A percentile compares a stretch with the other conserved stretches of the same genome.
Conservation (phyloP, 1,139 yeast species). For the Meyerozyma sp. region DNA sequence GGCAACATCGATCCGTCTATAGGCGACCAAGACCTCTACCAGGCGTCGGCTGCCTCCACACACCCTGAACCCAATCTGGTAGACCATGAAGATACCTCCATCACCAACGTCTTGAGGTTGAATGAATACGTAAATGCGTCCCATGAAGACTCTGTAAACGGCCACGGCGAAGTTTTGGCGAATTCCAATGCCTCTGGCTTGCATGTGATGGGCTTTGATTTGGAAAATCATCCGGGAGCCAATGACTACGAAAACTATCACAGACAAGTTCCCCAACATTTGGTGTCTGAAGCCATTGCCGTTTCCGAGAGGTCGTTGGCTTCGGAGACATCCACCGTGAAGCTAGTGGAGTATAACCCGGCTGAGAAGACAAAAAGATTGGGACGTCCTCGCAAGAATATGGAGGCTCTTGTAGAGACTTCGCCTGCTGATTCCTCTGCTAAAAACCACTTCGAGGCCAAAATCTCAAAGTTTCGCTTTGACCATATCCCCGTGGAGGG, state of each 20-base stretch:
- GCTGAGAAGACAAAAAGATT: slow-evolving; percentile 4
- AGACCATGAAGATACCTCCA: slow-evolving; percentile 1
- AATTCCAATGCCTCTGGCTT: neutral
- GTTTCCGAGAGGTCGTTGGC: neutral
- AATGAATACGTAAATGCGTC: slow-evolving; percentile 7
- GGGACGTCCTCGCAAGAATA: slow-evolving; percentile 4
- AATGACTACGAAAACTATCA: neutral
- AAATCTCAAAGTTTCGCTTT: slow-evolving; percentile 31
- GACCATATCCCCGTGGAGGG: slow-evolving; percentile 37
- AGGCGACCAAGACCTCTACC: slow-evolving; percentile 6
- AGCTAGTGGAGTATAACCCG: slow-evolving; percentile 3
- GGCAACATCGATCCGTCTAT: slow-evolving; percentile 7
- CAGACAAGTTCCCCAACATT: neutral
- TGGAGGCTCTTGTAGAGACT: slow-evolving; percentile 1
- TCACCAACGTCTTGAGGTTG: slow-evolving; percentile 12
- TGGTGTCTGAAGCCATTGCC: neutral
- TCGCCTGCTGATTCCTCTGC: neutral
- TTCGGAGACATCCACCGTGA: neutral
- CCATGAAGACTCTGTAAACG: neutral
- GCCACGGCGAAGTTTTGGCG: neutral
- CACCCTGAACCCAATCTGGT: slow-evolving; percentile 3
- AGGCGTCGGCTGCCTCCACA: slow-evolving; percentile 1
- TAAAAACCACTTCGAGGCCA: slow-evolving; percentile 9
- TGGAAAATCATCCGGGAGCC: neutral
- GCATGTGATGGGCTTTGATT: neutral